Percentiles rank a stretch among this genome's conserved stretches.
These are phyloP conservation scores for Centrapalus pauciflorus DNA, from an alignment of 129 eudicot genomes.

Conservation along the genomic window DNA sequence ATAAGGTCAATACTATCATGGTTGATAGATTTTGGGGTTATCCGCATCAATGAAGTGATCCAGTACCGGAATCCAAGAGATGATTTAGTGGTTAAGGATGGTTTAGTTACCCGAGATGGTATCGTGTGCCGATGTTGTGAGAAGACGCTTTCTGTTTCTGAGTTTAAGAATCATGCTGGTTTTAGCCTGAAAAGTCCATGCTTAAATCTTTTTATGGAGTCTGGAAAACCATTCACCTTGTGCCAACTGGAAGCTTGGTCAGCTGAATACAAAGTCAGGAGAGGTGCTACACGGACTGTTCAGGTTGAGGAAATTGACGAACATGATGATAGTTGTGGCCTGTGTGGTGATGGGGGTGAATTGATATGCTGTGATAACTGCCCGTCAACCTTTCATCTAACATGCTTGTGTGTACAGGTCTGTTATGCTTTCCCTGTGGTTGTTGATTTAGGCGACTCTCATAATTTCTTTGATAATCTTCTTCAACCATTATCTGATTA, in stretches of 20 bases:
- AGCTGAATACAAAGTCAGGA: constrained; percentile 79
- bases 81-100: constrained; percentile 72
- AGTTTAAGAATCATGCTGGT: constrained; percentile 84
- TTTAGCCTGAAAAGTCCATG: constrained; percentile 62
- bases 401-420: constrained; percentile 83
- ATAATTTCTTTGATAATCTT: not conserved
- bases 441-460: not conserved
- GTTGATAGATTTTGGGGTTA: constrained; percentile 67
- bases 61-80: constrained; percentile 61
- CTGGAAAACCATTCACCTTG: constrained; percentile 74
- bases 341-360: constrained; percentile 97
- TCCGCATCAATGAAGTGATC: constrained; percentile 60
- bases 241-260: constrained; percentile 99
- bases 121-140: constrained; percentile 76
- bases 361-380: constrained; percentile 94
- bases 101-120: constrained; percentile 68
- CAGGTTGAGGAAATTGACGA: constrained; percentile 63
- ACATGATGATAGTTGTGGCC: constrained; percentile 92
- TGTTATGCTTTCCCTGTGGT: constrained; percentile 10
- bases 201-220: constrained; percentile 78
- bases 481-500: constrained; percentile 9
- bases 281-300: constrained; percentile 48
- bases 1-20: constrained; percentile 67
- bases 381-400: constrained; percentile 91
- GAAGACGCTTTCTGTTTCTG: constrained; percentile 59